Conservation (phyloP, 1,284 basidiomycete species). For the Cryptococcus sp. region DNA sequence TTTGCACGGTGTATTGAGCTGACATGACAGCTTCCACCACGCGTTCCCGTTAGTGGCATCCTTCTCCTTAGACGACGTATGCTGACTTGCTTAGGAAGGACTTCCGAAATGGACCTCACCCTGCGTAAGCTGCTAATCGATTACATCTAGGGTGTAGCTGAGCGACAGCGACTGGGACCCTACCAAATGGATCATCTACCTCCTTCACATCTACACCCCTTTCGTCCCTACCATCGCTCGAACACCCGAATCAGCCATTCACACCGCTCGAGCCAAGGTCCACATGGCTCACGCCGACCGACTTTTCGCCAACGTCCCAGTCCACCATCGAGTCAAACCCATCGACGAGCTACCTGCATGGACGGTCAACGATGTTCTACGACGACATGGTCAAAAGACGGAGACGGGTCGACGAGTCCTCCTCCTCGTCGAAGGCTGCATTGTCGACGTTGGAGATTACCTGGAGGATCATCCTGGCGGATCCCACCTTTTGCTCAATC, state of each 20-base stretch:
- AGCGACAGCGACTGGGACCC: conserved; percentile 67
- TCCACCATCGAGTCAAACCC: conserved; percentile 12
- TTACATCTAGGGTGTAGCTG: not conserved
- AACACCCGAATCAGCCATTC: conserved; percentile 58
- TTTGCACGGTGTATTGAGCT: not conserved
- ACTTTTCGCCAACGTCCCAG: conserved; percentile 19
- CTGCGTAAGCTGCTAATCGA: conserved; percentile 22
- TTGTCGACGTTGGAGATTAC: conserved; percentile 61
- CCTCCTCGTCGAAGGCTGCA: conserved; percentile 59
- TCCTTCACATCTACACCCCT: conserved; percentile 55
- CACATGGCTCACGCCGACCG: conserved; percentile 47
- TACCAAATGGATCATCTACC: conserved; percentile 68
- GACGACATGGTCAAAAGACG: conserved; percentile 46
- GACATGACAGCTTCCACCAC: conserved; percentile 52
- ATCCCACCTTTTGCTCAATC: conserved; percentile 15
- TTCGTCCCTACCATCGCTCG: conserved; percentile 50
- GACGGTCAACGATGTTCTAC: conserved; percentile 19
- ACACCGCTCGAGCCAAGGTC: conserved; percentile 57
- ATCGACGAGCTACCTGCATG: conserved; percentile 31
- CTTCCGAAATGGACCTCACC: conserved; percentile 49
- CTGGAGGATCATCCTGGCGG: conserved; percentile 55
- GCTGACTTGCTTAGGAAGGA: conserved; percentile 20
- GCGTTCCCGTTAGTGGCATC: conserved; percentile 60
- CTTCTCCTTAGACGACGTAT: not conserved
- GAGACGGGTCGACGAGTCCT: conserved; percentile 47